Evolutionary conservation across 192 early-diverging fungal genomes (phyloP).

Genomic region (Backusella sp.): DNA sequence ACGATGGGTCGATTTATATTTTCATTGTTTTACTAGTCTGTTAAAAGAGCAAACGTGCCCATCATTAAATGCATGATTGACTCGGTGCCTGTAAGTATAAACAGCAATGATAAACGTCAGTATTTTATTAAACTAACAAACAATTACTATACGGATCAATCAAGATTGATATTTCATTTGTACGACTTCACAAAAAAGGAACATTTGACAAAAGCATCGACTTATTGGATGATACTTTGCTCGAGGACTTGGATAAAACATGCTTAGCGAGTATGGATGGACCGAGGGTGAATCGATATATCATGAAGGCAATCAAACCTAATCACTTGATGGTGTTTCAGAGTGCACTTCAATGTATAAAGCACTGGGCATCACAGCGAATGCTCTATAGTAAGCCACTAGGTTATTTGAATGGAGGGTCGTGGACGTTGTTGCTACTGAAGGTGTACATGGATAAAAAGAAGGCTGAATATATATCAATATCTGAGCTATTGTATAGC

Average conservation of each 20-base stretch:
- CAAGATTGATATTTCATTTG: conserved; percentile 38
- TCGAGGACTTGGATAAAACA: conserved; percentile 15
- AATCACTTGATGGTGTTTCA: neutral
- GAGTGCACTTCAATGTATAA: conserved; percentile 19
- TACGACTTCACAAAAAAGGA: neutral
- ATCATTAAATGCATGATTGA: conserved; percentile 33
- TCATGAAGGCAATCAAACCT: neutral
- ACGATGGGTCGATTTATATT: neutral
- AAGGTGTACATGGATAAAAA: conserved; percentile 18
- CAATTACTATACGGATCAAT: neutral
- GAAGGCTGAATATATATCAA: neutral
- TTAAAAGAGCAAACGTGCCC: conserved; percentile 25
- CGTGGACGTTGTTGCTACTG: conserved; percentile 28
- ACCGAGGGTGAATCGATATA: conserved; percentile 28
- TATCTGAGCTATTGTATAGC: neutral
- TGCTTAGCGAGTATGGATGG: conserved; percentile 33
- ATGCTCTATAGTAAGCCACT: conserved; percentile 29
- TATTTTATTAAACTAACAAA: neutral
- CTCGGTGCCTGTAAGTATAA: conserved; percentile 9
- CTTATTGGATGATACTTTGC: conserved; percentile 25
- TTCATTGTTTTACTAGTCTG: neutral
- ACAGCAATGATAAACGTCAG: too few relatives aligned
- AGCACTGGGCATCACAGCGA: conserved; percentile 32
- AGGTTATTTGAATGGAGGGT: conserved; percentile 33
- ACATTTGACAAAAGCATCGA: conserved; percentile 12